Conservation (phyloP, 192 early-diverging fungal genomes). For the Gaertneriomyces semiglobifer region DNA sequence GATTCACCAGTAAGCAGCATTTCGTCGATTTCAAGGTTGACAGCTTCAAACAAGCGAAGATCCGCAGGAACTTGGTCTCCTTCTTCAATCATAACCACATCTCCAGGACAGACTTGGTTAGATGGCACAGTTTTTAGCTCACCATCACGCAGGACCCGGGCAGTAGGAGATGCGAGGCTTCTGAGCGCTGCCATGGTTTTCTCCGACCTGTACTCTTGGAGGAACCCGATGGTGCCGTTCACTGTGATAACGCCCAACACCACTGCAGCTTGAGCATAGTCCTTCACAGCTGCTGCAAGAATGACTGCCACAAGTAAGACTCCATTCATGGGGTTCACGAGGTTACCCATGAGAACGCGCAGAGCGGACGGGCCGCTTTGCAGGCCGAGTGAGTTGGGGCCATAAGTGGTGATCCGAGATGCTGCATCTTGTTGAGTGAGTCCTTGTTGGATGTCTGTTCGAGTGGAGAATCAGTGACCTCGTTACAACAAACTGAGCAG, state of each 20-base stretch:
- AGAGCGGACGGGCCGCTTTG: conserved; percentile 25
- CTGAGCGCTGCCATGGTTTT: conserved; percentile 34
- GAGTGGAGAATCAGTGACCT: neutral
- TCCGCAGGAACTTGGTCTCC: conserved; percentile 32
- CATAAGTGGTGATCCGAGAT: neutral
- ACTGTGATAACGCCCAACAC: conserved; percentile 29
- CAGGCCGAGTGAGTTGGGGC: conserved; percentile 19
- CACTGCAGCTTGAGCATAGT: conserved; percentile 27
- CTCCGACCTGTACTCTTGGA: conserved; percentile 30
- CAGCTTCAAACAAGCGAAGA: conserved; percentile 33
- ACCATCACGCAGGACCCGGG: conserved; percentile 32
- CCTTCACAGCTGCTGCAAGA: conserved; percentile 18
- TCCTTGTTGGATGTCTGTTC: conserved; percentile 6
- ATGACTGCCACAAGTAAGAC: conserved; percentile 34
- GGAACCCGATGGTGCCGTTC: conserved; percentile 30
- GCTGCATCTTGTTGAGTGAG: neutral
- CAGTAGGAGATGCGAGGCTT: conserved; percentile 34
- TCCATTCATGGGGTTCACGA: conserved; percentile 34
- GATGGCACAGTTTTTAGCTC: conserved; percentile 23
- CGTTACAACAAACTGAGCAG: too few species aligned
- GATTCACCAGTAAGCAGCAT: conserved; percentile 41
- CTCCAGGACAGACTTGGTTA: conserved; percentile 28
- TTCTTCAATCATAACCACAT: conserved; percentile 33
- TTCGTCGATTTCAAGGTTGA: conserved; percentile 40
- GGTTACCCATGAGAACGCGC: conserved; percentile 31